Evolutionary conservation across 257 asterid genomes (phyloP), one percentile per base, ranked within the genome.

Genomic region (Salvia splendens): DNA sequence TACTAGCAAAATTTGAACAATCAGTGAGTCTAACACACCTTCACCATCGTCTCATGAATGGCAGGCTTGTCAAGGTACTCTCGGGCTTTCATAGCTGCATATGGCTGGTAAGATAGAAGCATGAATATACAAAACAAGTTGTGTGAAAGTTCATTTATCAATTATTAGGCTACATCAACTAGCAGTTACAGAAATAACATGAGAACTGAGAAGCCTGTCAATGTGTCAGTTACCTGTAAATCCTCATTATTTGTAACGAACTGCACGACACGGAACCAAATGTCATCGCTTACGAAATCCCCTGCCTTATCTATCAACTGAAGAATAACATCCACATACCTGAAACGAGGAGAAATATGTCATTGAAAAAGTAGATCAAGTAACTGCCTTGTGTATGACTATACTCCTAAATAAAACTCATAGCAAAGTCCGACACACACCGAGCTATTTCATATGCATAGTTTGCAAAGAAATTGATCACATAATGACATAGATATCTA

Each of bases 241-340:
- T 92, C 98, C 84, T 89, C 98, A 14, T 92, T 89, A 80, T 92
- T 89, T 47, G 96, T 89, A 59, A 92, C 98, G 57, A 92, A 92
- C 79, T 89, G 98, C 80, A 92, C 98, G 35, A 92, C 98, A 53
- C 98, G 98, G 72, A 92, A 92, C 98, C 98, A 92, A 64, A 92
- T 92, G 80, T 89, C 98, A 79, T 92, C 98, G 80, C 96, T 87
- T 79, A 92, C 98, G 16, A 92, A 92, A 75, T 92, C 98, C 71
- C 98, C 96, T 16, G 98, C 98, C 87, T 92, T 92, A 84, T 92
- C 98, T 82, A 92, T 92, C 86, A 92, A 79, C 84, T 92, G 98
- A 79, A 92, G 98, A 78, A 92, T 83, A 73, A 92, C 98, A 78
- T 92, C 98, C 41, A 92, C 95, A 75, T 92, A 92, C 98, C 98